phyloP scores from a whole-genome alignment of 805 yeast species.

The Myxozyma udenii region DNA sequence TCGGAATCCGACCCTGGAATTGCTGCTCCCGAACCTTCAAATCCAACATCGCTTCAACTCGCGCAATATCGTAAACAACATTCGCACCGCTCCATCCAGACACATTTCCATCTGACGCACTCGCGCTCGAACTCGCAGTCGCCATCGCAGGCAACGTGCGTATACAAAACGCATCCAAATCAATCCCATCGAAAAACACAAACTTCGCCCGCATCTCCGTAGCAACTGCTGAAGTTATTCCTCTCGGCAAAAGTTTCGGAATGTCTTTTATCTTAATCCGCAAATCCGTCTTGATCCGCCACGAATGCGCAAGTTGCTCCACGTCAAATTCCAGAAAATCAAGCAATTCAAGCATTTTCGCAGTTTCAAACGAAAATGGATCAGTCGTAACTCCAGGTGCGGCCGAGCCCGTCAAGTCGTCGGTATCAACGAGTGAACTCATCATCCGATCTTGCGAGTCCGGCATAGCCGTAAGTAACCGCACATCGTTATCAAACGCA shows the following conservation, averaged over 20 bases:
- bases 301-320: slow-evolving; percentile 15
- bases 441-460: slow-evolving; percentile 43
- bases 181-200: slow-evolving; percentile 7
- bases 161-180: slow-evolving; percentile 12
- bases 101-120: neutral
- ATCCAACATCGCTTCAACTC: slow-evolving; percentile 24
- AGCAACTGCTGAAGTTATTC: neutral
- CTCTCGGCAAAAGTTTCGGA: neutral
- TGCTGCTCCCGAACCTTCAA: slow-evolving; percentile 33
- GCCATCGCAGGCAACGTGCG: slow-evolving; percentile 11
- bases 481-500: slow-evolving; percentile 13
- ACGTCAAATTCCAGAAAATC: slow-evolving; percentile 61
- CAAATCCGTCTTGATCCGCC: slow-evolving; percentile 2
- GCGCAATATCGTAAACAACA: slow-evolving; percentile 18
- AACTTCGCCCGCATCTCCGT: neutral
- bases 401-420: neutral
- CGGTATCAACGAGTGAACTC: too few species aligned
- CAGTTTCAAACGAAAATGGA: slow-evolving; percentile 41
- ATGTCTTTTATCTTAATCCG: neutral
- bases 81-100: neutral
- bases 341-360: slow-evolving; percentile 64
- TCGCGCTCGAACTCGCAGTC: slow-evolving; percentile 8
- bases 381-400: neutral
- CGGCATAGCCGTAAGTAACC: neutral
- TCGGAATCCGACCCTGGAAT: slow-evolving; percentile 4